phyloP scores from a whole-genome alignment of 257 asterid genomes.

The Nicotiana obtusifolia region DNA sequence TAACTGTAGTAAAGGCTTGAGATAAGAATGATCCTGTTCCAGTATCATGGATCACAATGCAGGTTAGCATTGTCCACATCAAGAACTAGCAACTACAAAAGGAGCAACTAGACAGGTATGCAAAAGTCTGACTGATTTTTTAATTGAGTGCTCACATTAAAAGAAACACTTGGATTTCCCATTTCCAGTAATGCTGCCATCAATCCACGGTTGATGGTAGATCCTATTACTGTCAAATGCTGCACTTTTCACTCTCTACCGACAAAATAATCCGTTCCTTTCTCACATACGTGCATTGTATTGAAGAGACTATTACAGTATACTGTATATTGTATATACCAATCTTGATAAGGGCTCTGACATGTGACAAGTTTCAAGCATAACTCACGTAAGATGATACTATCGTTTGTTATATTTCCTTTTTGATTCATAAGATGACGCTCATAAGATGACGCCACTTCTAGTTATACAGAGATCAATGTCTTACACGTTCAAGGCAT shows the following conservation, averaged over 20 bases:
- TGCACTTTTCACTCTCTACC: not conserved
- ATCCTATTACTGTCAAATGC: not conserved
- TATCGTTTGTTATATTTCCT: not conserved
- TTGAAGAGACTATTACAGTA: not conserved
- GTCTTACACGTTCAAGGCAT: not conserved
- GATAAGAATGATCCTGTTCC: not conserved
- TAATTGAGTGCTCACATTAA: not conserved
- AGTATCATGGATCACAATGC: not conserved
- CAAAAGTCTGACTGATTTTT: not conserved
- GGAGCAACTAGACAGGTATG: not conserved
- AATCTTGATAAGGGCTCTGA: not conserved
- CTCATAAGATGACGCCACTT: too few relatives aligned
- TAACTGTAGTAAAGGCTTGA: not conserved
- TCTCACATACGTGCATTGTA: not conserved
- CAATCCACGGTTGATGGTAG: not conserved
- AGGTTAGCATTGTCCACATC: slow-evolving; percentile 3
- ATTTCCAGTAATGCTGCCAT: not conserved
- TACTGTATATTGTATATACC: not conserved
- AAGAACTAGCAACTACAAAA: not conserved
- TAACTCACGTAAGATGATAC: not conserved
- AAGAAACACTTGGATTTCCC: not conserved
- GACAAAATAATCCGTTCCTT: not conserved
- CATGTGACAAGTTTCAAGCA: not conserved
- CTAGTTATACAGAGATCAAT: not conserved
- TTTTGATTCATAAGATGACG: not conserved